Conservation (phyloP, 2,329 filamentous ascomycete genomes). For the Bipolaris zeicola region DNA sequence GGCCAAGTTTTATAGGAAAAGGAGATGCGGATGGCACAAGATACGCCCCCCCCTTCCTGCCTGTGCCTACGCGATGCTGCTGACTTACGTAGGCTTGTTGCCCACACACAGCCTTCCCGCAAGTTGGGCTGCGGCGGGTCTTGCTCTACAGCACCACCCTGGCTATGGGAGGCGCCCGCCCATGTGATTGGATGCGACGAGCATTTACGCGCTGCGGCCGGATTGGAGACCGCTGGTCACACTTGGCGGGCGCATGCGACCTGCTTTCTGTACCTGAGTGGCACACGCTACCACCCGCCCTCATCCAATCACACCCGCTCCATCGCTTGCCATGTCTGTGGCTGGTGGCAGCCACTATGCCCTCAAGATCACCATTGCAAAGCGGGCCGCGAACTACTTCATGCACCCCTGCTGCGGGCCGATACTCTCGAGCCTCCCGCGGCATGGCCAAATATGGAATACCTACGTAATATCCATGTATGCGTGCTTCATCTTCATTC, state of each 20-base stretch:
- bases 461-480: too few species aligned
- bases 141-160: conserved; percentile 14
- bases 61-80: conserved; percentile 25
- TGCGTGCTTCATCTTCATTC: not conserved
- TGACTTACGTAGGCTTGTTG: conserved; percentile 33
- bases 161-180: conserved; percentile 24
- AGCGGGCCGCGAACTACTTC: conserved; percentile 10
- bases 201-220: conserved; percentile 42
- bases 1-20: conserved; percentile 18
- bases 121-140: conserved; percentile 34
- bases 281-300: conserved; percentile 13
- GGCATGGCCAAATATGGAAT: not conserved
- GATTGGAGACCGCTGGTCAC: conserved; percentile 35
- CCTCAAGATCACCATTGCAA: conserved; percentile 1
- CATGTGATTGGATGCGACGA: conserved; percentile 30
- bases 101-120: conserved; percentile 21
- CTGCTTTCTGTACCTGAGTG: conserved; percentile 23
- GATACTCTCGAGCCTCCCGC: not conserved
- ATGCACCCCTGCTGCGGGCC: conserved; percentile 15
- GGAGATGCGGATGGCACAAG: conserved; percentile 15
- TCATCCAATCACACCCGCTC: not conserved
- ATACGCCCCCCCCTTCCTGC: conserved; percentile 13
- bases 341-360: conserved; percentile 7
- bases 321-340: not conserved
- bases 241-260: conserved; percentile 42